Evolutionary conservation across 1,284 basidiomycete species (phyloP).

Genomic region (Ganoderma sp.): DNA sequence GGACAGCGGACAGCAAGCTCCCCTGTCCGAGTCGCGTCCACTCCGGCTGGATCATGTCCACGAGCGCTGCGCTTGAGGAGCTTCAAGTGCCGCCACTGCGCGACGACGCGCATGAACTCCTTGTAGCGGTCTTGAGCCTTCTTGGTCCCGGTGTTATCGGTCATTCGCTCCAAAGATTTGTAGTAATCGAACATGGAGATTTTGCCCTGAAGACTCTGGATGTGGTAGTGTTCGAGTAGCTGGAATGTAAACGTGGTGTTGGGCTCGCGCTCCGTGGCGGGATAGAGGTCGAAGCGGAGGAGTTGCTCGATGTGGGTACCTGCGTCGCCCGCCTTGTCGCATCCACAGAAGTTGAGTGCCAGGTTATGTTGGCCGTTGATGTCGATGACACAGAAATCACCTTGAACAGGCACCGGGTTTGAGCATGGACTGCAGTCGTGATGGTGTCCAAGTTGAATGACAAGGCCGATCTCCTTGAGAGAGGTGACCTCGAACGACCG

Average conservation of each 20-base stretch:
- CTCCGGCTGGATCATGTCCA: slow-evolving; percentile 29
- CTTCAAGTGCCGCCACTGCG: slow-evolving; percentile 32
- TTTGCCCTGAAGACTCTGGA: slow-evolving; percentile 26
- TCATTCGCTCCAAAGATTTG: slow-evolving; percentile 18
- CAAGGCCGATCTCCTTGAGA: too few species aligned
- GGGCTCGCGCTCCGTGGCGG: slow-evolving; percentile 24
- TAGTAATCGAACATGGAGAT: slow-evolving; percentile 31
- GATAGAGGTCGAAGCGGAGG: slow-evolving; percentile 21
- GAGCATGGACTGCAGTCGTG: too few species aligned
- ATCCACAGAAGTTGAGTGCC: slow-evolving; percentile 11
- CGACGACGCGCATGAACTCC: slow-evolving; percentile 29
- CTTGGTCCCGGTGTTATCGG: slow-evolving; percentile 27
- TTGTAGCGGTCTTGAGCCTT: slow-evolving; percentile 25
- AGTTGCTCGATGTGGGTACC: slow-evolving; percentile 16
- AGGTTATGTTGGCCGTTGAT: slow-evolving; percentile 11
- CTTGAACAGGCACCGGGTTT: too few species aligned
- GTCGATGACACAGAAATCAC: slow-evolving; percentile 14
- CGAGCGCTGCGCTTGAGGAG: slow-evolving; percentile 32
- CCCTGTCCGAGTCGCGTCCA: slow-evolving; percentile 28
- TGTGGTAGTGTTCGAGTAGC: slow-evolving; percentile 29
- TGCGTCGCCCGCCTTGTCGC: neutral
- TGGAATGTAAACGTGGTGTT: slow-evolving; percentile 26
- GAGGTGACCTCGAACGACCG: too few species aligned
- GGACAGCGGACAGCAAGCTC: slow-evolving; percentile 37
- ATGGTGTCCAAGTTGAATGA: too few species aligned